These are phyloP conservation scores for Amanita pallidorosea DNA, from an alignment of 768 basidiomycete species.

Conservation along the genomic window DNA sequence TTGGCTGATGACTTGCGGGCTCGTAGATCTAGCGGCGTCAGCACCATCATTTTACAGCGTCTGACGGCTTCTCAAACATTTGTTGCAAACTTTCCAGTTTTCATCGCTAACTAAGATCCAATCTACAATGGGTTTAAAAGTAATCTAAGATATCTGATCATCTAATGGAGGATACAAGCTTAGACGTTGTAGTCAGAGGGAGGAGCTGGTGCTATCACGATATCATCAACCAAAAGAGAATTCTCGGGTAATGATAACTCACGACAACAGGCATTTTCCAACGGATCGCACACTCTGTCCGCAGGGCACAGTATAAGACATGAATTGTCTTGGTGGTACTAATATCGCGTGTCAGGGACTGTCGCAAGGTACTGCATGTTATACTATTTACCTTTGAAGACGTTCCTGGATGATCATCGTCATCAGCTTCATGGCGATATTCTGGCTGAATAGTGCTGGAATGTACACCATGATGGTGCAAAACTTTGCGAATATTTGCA, in stretches of 20 bases:
- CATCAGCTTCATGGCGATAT: constrained; percentile 31
- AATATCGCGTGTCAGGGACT: background rate
- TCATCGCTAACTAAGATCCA: constrained; percentile 30
- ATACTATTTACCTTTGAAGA: constrained; percentile 30
- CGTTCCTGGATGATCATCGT: constrained; percentile 31
- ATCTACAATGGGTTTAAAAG: constrained; percentile 10
- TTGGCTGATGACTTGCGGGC: constrained; percentile 52
- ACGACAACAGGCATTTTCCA: constrained; percentile 76
- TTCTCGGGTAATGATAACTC: constrained; percentile 20
- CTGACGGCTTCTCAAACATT: constrained; percentile 54
- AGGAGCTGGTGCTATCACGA: constrained; percentile 5
- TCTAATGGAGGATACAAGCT: background rate
- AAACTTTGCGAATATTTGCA: constrained; percentile 66
- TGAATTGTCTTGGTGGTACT: constrained; percentile 43
- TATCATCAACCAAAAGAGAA: background rate
- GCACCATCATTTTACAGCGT: constrained; percentile 43
- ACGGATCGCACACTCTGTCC: constrained; percentile 56
- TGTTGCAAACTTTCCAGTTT: constrained; percentile 65
- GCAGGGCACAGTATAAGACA: constrained; percentile 68
- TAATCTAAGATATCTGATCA: constrained; percentile 5
- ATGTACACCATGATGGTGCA: constrained; percentile 91
- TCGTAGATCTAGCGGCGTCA: constrained; percentile 38
- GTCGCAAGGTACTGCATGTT: background rate
- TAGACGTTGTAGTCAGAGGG: constrained; percentile 10
- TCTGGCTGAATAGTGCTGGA: constrained; percentile 93